Evolutionary conservation across 2,329 filamentous ascomycete genomes (phyloP), one percentile per base, ranked within the genome.

Genomic region (Atkinsonella hypoxylon): DNA sequence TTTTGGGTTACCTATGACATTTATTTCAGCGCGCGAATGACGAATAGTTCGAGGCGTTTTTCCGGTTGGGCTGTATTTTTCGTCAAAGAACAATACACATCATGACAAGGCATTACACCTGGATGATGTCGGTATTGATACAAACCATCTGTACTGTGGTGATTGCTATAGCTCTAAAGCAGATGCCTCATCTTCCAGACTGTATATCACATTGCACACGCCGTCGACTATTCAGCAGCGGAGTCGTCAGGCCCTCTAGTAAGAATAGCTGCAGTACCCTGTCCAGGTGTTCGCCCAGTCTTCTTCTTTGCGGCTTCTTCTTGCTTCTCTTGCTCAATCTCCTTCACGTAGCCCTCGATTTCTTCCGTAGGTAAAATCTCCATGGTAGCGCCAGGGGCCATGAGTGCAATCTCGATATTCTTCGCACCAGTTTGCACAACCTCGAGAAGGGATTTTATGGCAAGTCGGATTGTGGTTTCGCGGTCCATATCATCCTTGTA

Each of bases 381-480:
- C 56, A 98, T 81, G 15, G 78, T 70, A 76, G 95, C 89, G 48
- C 89, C 90, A 7, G 93, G 90, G 8, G 89, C 87, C 89, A 97
- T 96, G 65, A 98, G 84, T 52, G 94, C 93, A 64, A 98, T 97
- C 74, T 98, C 93, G 63, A 98, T 98, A 72, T 98, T 98, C 82
- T 98, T 98, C 49, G 93, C 93, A 56, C 93, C 93, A 2, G 93
- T 98, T 73, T 98, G 93, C 55, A 98, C 93, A 49, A 98, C 93
- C 70, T 98, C 93, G 54, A 98, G 76, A 57, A 98, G 79, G 39
- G 93, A 98, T 77, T 98, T 98, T 76, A 98, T 94, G 8, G 93
- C 93, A 61, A 98, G 77, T 66, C 94, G 89, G 68, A 98, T 94
- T 41, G 94, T 97, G 61, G 89, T 85, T 72, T 96, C 89, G 56